Base-by-base conservation (phyloP, 495 filamentous ascomycete genomes). In the Collariella sp. region DNA sequence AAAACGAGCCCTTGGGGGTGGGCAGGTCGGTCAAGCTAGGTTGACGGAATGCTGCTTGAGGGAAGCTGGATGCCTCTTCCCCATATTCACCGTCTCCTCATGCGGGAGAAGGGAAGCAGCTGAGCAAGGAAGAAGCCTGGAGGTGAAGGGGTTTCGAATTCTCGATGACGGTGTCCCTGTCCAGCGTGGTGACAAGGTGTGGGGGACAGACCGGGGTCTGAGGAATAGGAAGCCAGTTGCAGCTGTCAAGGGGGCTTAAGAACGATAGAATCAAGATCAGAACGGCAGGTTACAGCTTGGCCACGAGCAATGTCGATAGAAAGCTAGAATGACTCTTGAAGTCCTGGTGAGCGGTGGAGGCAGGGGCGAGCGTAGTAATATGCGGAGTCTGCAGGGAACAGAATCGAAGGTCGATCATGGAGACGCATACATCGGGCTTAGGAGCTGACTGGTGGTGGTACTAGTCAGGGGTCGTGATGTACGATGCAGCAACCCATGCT, bases 11-110 rank as follows among this genome's bases (percentile, higher is more conserved):
- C 63, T 61, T 54, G 63, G 66, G 67, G 70, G 67, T 69, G 67
- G 66, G 62, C 66, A 76, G 64, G 59, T 66, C 57, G 61, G 66
- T 67, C 58, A 61, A 62, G 57, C 56, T 60, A 69, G 60, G 62
- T 70, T 66, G 57, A 61, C 62, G 61, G 67, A 62, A 62, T 58
- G 52, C 19, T 61, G 50, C 62, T 64, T 63, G 63, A 59, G 18
- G 60, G 56, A 42, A 65, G 62, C 50, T 57, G 56, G 62, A 54
- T 57, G 58, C 60, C 59, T 65, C 64, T 62, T 67, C 66, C 66
- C 65, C 63, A 70, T 67, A 69, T 64, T 74, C 68, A 70, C 58
- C 52, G 67, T 68, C 60, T 67, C 58, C 64, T 62, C 59, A 55
- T 58, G 60, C 63, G 38, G 41, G 45, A 62, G 61, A 60, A 62